phyloP scores from a whole-genome alignment of 495 filamentous ascomycete species.

The Melanomma pulvis-pyrius region DNA sequence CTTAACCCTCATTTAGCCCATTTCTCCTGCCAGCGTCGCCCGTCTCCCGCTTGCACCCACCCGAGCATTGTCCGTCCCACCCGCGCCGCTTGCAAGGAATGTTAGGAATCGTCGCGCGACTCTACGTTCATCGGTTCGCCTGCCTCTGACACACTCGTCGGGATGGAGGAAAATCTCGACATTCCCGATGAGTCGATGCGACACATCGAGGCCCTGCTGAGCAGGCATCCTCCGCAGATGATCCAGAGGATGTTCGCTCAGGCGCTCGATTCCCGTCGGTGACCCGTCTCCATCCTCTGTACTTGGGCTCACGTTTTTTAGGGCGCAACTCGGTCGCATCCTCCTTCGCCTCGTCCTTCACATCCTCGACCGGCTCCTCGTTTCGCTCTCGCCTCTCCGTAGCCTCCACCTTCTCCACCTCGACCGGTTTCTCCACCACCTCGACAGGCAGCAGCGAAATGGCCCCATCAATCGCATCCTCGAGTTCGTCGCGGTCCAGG shows the following conservation, averaged over 20 bases:
- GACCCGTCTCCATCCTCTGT: not conserved
- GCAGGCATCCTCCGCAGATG: conserved; percentile 25
- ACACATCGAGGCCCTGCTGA: conserved; percentile 32
- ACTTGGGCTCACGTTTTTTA: conserved; percentile 3
- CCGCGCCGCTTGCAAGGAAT: not conserved
- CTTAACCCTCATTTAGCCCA: not conserved
- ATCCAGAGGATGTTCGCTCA: conserved; percentile 37
- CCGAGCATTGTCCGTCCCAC: not conserved
- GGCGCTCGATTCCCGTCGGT: conserved; percentile 25
- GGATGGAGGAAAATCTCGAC: conserved; percentile 27
- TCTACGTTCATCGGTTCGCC: not conserved
- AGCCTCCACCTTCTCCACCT: conserved; percentile 27
- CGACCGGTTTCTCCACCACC: not conserved
- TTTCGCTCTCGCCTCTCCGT: conserved; percentile 23
- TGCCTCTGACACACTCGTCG: not conserved
- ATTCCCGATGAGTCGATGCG: conserved; percentile 32
- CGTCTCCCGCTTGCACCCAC: not conserved
- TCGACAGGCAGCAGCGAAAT: conserved; percentile 24
- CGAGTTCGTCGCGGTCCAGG: conserved; percentile 24
- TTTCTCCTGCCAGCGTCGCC: not conserved
- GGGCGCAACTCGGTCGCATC: conserved; percentile 28
- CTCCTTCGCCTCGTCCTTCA: conserved; percentile 15
- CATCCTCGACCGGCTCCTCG: conserved; percentile 18
- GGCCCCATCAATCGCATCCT: conserved; percentile 27
- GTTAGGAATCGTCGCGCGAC: not conserved